A percentile compares a stretch with the other conserved stretches of the same genome.
Conservation (phyloP, 495 filamentous ascomycete genomes). For the Jackrogersella multiformis region DNA sequence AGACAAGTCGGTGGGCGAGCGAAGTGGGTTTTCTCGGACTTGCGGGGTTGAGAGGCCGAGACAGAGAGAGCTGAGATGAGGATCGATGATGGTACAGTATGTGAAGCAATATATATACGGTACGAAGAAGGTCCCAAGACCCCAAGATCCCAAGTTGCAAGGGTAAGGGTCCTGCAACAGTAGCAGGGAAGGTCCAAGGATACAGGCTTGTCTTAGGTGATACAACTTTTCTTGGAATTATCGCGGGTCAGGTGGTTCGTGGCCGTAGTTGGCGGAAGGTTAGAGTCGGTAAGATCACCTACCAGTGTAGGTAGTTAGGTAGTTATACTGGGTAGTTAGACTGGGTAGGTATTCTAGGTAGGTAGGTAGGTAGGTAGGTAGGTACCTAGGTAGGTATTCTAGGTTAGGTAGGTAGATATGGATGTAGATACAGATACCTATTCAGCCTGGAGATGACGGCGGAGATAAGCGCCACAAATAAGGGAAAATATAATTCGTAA, state of each 20-base stretch:
- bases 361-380: too few species aligned
- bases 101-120: constrained; percentile 13
- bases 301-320: too few species aligned
- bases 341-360: constrained; percentile 8
- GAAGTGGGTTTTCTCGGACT: constrained; percentile 39
- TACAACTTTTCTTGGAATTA: constrained; percentile 11
- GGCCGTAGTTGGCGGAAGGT: background rate
- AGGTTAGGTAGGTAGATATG: too few species aligned
- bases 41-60: constrained; percentile 40
- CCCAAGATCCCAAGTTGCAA: too few species aligned
- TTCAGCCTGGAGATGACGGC: constrained; percentile 8
- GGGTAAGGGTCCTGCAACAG: too few species aligned
- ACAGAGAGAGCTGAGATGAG: constrained; percentile 24
- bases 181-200: background rate
- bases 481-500: constrained; percentile 8
- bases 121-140: constrained; percentile 15
- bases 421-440: too few species aligned
- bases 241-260: background rate
- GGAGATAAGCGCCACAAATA: constrained; percentile 9
- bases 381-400: too few species aligned
- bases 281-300: constrained; percentile 7
- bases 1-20: constrained; percentile 24
- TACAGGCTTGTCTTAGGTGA: constrained; percentile 10
- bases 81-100: constrained; percentile 29
- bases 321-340: too few species aligned